Evolutionary conservation across 139 green algal genomes (phyloP), one percentile per base, ranked within the genome.

Genomic region (Auxenochlorella pyrenoidosa): DNA sequence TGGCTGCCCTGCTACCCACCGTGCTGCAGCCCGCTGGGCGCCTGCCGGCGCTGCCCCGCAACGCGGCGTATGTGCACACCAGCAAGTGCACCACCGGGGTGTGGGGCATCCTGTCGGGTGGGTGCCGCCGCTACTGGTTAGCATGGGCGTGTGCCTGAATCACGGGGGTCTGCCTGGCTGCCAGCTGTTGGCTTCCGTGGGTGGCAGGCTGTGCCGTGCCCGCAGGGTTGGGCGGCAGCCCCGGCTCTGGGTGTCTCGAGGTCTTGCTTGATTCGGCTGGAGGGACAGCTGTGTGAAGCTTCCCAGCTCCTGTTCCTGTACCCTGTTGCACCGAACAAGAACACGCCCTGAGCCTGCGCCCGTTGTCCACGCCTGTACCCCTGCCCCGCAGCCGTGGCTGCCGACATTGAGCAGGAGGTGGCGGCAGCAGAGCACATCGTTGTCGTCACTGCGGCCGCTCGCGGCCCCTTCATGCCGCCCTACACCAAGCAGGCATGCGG

Each of bases 381-480:
- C 24, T 30, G 60, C 63, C 63, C 22, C 59, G 76, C 80, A 65
- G 80, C 38, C 8, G 84, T 32, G 32, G 78, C 85, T 0, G 38
- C 72, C 1, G 51, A 75, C 32, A 26, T 54, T 32, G 32, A 66
- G 32, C 12, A 77, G n/a, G 43, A 65, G 34, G 28, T 83, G n/a
- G 59, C 76, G 21, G 51, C 82, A 2, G 90, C 87, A 22, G 40
- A 88, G 40, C 89, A 91, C 60, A 89, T 93, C 36, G 72, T 94
- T 30, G 89, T 92, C 47, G 72, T 94, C 6, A 82, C 91, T 32
- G 90, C 83, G 13, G 81, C 73, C 6, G 91, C 87, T 0, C 38
- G 91, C 47, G 92, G 92, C 5, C 92, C 92, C 5, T 94, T 91
- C 85, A 59, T 94, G 63, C 92, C 92, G 21, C 44, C 81, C 1